phyloP scores from a whole-genome alignment of 2,329 filamentous ascomycete species.

The Botrytis hyacinthi region DNA sequence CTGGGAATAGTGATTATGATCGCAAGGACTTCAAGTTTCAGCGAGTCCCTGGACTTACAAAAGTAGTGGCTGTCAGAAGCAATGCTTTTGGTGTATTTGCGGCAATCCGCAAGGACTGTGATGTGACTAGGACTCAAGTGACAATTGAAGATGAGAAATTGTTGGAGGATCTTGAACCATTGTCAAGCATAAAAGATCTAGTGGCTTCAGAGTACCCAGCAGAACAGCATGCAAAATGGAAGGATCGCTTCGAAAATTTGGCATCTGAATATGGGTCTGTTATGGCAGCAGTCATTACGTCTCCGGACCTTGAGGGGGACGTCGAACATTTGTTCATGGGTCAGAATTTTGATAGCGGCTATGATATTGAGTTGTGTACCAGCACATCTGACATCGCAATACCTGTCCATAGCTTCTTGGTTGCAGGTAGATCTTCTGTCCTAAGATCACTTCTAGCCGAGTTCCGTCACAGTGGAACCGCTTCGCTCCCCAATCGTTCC shows the following conservation, averaged over 20 bases:
- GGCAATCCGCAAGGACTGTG: slow-evolving; percentile 78
- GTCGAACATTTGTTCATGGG: slow-evolving; percentile 50
- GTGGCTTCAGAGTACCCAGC: slow-evolving; percentile 43
- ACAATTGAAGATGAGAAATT: slow-evolving; percentile 64
- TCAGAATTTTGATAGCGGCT: slow-evolving; percentile 42
- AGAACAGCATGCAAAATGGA: slow-evolving; percentile 42
- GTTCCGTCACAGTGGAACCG: slow-evolving; percentile 53
- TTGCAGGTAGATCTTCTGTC: slow-evolving; percentile 69
- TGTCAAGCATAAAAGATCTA: slow-evolving; percentile 68
- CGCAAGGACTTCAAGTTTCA: slow-evolving; percentile 95
- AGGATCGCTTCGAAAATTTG: slow-evolving; percentile 46
- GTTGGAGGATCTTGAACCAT: slow-evolving; percentile 68
- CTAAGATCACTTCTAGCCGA: slow-evolving; percentile 61
- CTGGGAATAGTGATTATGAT: slow-evolving; percentile 54
- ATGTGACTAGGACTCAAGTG: slow-evolving; percentile 73
- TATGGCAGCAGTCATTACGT: slow-evolving; percentile 55
- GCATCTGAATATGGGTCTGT: slow-evolving; percentile 54
- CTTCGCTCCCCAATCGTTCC: slow-evolving; percentile 44
- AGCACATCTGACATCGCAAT: slow-evolving; percentile 70
- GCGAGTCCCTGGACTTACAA: slow-evolving; percentile 81
- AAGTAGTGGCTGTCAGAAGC: slow-evolving; percentile 78
- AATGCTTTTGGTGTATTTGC: slow-evolving; percentile 90
- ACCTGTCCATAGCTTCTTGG: slow-evolving; percentile 78
- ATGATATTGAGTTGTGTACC: slow-evolving; percentile 45
- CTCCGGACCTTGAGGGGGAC: slow-evolving; percentile 65